Conservation (phyloP, 1,284 basidiomycete genomes). For the Porodaedalea pini region DNA sequence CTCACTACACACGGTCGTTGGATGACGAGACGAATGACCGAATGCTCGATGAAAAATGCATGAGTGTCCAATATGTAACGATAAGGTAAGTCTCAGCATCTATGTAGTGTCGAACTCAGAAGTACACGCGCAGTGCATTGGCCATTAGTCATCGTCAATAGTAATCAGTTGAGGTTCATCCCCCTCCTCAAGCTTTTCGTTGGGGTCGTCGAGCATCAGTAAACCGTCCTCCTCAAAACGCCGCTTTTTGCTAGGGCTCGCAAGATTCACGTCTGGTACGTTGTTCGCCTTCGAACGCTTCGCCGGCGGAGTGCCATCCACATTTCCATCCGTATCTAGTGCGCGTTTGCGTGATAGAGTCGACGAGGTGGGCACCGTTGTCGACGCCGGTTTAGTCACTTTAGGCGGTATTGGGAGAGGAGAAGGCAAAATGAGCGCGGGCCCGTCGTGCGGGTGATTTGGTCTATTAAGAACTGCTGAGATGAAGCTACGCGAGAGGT, state of each 20-base stretch:
- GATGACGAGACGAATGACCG: no score
- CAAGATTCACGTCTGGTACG: conserved; percentile 23
- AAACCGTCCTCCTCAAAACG: conserved; percentile 69
- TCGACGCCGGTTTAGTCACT: conserved; percentile 39
- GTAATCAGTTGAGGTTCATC: conserved; percentile 31
- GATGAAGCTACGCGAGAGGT: conserved; percentile 9
- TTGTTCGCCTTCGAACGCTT: conserved; percentile 45
- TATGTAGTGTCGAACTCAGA: no score
- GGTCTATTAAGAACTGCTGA: conserved; percentile 34
- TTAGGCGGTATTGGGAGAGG: conserved; percentile 54
- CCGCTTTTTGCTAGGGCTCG: conserved; percentile 60
- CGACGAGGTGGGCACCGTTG: conserved; percentile 39
- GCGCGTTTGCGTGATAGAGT: conserved; percentile 49
- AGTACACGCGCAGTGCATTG: no score
- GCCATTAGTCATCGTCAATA: conserved; percentile 12
- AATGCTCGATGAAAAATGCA: not conserved
- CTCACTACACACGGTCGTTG: no score
- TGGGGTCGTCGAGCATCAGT: conserved; percentile 56
- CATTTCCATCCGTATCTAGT: conserved; percentile 45
- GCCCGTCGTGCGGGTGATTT: conserved; percentile 46
- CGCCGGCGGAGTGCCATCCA: conserved; percentile 48
- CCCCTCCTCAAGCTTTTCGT: conserved; percentile 50
- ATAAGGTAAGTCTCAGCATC: no score
- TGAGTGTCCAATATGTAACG: no score
- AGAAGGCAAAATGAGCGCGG: conserved; percentile 57